A percentile compares a stretch with the other conserved stretches of the same genome.
Conservation (phyloP, 768 basidiomycete genomes). For the Lentinula sp. region DNA sequence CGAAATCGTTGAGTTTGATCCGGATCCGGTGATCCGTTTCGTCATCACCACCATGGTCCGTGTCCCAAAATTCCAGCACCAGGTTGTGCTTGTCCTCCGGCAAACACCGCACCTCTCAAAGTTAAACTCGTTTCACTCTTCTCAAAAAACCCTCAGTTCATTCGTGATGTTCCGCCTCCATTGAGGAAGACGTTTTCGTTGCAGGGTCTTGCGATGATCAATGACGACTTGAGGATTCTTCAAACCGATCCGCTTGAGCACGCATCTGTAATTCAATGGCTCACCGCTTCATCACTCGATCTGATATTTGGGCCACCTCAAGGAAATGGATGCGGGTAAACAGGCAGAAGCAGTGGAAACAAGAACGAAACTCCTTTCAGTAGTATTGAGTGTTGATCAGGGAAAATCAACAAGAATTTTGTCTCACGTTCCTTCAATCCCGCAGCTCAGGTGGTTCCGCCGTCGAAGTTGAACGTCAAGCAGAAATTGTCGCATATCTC, state of each 20-base stretch:
- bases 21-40: too few relatives aligned
- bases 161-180: slow-evolving; percentile 64
- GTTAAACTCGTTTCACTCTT: slow-evolving; percentile 20
- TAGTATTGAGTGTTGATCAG: slow-evolving; percentile 37
- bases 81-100: too few relatives aligned
- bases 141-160: slow-evolving; percentile 14
- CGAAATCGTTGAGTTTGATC: too few relatives aligned
- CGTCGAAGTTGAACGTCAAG: slow-evolving; percentile 43
- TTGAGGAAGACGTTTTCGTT: slow-evolving; percentile 38
- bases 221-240: slow-evolving; percentile 36
- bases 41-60: too few relatives aligned
- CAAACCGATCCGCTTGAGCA: slow-evolving; percentile 64
- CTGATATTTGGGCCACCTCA: slow-evolving; percentile 41
- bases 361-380: slow-evolving; percentile 49
- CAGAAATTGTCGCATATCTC: slow-evolving; percentile 31
- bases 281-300: slow-evolving; percentile 65
- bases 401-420: slow-evolving; percentile 27
- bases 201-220: slow-evolving; percentile 10
- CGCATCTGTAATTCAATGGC: slow-evolving; percentile 64
- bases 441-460: slow-evolving; percentile 14
- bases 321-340: slow-evolving; percentile 28
- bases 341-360: slow-evolving; percentile 46
- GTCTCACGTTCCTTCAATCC: slow-evolving; percentile 53
- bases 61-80: too few relatives aligned
- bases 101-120: too few relatives aligned